Conservation (phyloP, 129 eudicot species). For the Chrysanthemum seticuspe region DNA sequence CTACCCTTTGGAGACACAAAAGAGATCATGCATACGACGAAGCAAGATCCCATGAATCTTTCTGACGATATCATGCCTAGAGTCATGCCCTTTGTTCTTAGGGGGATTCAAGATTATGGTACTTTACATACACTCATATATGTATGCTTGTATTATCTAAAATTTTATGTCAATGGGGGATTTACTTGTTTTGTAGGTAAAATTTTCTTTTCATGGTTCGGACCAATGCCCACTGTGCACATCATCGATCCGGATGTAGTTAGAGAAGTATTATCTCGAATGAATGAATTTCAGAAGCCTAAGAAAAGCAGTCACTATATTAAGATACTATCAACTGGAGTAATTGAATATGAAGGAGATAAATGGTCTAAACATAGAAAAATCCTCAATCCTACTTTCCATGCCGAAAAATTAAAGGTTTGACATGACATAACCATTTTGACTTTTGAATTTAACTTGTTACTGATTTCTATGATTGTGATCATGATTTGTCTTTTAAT, state of each 20-base stretch:
- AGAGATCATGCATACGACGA: conserved; percentile 20
- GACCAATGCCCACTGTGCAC: conserved; percentile 27
- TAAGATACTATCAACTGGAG: conserved; percentile 25
- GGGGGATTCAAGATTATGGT: conserved; percentile 29
- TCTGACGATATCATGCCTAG: conserved; percentile 37
- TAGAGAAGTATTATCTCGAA: conserved; percentile 23
- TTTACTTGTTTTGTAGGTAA: conserved; percentile 26
- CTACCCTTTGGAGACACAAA: conserved; percentile 35
- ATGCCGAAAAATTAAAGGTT: conserved; percentile 41
- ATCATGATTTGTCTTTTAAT: not conserved
- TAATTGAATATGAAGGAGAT: conserved; percentile 38
- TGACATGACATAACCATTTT: not conserved
- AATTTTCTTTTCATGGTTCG: conserved; percentile 34
- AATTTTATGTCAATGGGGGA: not conserved
- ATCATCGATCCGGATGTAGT: conserved; percentile 23
- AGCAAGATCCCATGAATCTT: conserved; percentile 30
- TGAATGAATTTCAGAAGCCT: conserved; percentile 33
- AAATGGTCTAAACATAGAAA: conserved; percentile 53
- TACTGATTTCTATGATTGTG: not conserved
- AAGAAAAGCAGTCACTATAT: conserved; percentile 24
- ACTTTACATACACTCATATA: not conserved
- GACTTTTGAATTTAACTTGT: not conserved
- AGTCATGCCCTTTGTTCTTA: conserved; percentile 33
- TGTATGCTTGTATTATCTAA: too few species aligned
- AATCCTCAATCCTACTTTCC: conserved; percentile 50